These are phyloP conservation scores for Pulveroboletus frians DNA, from an alignment of 768 basidiomycete genomes.

Conservation along the genomic window DNA sequence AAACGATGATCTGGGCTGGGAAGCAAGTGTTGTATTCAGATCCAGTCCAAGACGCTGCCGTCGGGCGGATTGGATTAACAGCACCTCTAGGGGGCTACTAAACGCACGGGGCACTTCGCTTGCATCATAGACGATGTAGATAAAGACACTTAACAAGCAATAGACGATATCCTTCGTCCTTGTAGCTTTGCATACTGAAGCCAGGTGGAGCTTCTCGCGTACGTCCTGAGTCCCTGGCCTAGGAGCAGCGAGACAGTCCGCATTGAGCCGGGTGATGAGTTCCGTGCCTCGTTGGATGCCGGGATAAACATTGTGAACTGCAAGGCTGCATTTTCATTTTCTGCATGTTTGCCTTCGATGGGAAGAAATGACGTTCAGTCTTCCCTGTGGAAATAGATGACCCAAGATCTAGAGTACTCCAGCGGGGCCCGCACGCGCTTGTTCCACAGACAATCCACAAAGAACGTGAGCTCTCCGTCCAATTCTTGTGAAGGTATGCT, in stretches of 20 bases:
- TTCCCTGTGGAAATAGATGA: slow-evolving; percentile 2
- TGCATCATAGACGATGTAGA: not conserved
- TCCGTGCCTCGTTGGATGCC: slow-evolving; percentile 15
- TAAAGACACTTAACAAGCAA: slow-evolving; percentile 12
- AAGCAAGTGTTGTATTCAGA: slow-evolving; percentile 22
- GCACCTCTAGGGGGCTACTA: not conserved
- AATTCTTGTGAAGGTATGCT: not conserved
- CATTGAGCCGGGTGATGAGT: slow-evolving; percentile 9
- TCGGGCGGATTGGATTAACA: slow-evolving; percentile 12
- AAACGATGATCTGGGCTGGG: not conserved
- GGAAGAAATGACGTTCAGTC: slow-evolving; percentile 16
- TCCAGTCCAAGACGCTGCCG: slow-evolving; percentile 13
- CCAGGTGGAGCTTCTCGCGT: slow-evolving; percentile 19
- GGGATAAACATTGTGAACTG: slow-evolving; percentile 9
- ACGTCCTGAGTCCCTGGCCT: slow-evolving; percentile 5
- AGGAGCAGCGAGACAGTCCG: not conserved
- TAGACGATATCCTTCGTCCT: slow-evolving; percentile 23
- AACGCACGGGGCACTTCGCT: not conserved
- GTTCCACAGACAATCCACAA: slow-evolving; percentile 20
- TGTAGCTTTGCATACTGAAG: slow-evolving; percentile 17
- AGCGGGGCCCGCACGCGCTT: slow-evolving; percentile 20
- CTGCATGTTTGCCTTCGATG: not conserved
- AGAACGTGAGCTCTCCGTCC: slow-evolving; percentile 2
- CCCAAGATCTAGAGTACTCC: slow-evolving; percentile 20
- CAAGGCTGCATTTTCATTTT: no score